phyloP scores from a whole-genome alignment of 805 yeast genomes.

The Grigorovia jiainica region DNA sequence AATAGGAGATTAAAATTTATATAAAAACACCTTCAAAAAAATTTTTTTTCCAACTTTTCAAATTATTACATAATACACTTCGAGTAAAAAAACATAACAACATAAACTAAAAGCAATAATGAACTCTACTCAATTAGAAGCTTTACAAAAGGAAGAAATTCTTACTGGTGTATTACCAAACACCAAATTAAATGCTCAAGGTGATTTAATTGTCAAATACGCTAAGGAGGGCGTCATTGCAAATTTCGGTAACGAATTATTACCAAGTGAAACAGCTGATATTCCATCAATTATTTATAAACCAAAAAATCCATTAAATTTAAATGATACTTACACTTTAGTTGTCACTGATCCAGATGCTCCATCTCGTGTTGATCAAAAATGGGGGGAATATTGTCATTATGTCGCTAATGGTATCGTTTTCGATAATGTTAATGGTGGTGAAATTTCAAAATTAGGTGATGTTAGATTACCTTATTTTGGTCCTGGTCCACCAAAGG shows the following conservation, averaged over 20 bases:
- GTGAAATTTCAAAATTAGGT: conserved; percentile 22
- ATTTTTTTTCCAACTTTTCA: too few species aligned
- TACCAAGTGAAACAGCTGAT: conserved; percentile 54
- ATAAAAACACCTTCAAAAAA: too few species aligned
- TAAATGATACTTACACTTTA: conserved; percentile 41
- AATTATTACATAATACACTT: too few species aligned
- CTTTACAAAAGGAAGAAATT: conserved; percentile 21
- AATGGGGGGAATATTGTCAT: conserved; percentile 76
- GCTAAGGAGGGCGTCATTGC: conserved; percentile 32
- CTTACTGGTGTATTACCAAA: conserved; percentile 18
- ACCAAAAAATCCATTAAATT: conserved; percentile 25
- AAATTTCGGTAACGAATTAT: conserved; percentile 66
- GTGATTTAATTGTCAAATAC: conserved; percentile 23
- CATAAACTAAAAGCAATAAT: neutral
- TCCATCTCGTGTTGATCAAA: conserved; percentile 64
- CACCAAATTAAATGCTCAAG: conserved; percentile 14
- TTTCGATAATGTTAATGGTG: conserved; percentile 21
- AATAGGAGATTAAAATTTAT: too few species aligned
- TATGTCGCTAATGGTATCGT: conserved; percentile 48
- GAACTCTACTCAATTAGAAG: conserved; percentile 9
- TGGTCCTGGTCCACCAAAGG: conserved; percentile 80
- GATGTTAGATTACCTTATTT: conserved; percentile 42
- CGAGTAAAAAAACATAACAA: too few species aligned
- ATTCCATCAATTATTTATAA: conserved; percentile 63
- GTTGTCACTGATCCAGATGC: conserved; percentile 89